Base-by-base conservation (phyloP, 192 early-diverging fungal species). In the Gryganskiella cystojenkinii region DNA sequence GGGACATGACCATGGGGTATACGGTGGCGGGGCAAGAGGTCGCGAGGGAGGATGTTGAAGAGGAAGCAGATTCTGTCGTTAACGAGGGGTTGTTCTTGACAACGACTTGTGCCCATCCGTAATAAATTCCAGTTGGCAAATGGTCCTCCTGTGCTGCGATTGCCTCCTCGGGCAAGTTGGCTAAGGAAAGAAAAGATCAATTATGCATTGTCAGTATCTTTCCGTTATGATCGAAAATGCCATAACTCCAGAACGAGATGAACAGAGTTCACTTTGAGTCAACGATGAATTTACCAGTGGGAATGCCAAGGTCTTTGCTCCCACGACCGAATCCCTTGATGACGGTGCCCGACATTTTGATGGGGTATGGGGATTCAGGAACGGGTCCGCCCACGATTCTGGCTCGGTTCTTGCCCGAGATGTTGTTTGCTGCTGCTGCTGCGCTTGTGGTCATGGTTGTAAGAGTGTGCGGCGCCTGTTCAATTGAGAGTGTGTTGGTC, bases 1-100 rank as follows among this genome's bases (percentile, higher is more conserved):
- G 89, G 60, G 93, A 95, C 96, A 99, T 97, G 19, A 98, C 97
- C 97, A 99, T 99, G n/a, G 95, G 94, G 49, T 89, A 88, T 8
- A 99, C 90, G 1, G 70, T 63, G 11, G 68, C 56, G 20, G 73
- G 73, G 37, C 65, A 63, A 5, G 66, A 60, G 11, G 65, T 67
- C 8, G 73, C 64, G 45, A 76, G 24, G 28, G 74, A 78, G 8
- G 67, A 68, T 1, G 61, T 56, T 40, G 74, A 78, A 8, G 74
- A 69, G 0, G 54, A 56, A 6, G 66, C 51, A 2, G 66, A 51
- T 30, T 5, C 9, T 27, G 28, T 15, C 31, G 63, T 4, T n/a
- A 22, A 6, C 24, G 33, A 71, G 5, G 56, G 52, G 17, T 45
- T 43, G 28, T 45, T 70, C 49, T 51, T 64, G 58, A 79, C 64